A percentile compares a stretch with the other conserved stretches of the same genome.
Conservation (phyloP, 148 eudicot genomes). For the Camellia lanceoleosa region DNA sequence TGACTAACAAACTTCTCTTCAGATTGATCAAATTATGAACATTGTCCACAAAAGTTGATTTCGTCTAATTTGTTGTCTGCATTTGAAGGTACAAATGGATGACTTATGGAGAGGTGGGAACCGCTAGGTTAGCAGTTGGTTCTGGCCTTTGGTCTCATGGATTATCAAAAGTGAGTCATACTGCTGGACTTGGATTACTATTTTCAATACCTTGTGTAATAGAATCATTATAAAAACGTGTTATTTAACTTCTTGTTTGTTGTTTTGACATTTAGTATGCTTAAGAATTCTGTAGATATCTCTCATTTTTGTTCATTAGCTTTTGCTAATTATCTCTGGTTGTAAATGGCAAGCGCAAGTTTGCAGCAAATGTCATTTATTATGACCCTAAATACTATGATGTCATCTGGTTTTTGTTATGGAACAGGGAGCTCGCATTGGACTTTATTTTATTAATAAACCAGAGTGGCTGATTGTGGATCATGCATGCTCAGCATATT, state of each 20-base stretch:
- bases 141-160: slow-evolving; percentile 77
- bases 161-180: slow-evolving; percentile 49
- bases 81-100: slow-evolving; percentile 87
- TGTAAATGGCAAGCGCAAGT: not conserved
- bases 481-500: slow-evolving; percentile 95
- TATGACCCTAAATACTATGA: not conserved
- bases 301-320: not conserved
- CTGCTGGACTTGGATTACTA: not conserved
- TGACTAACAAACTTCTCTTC: slow-evolving; percentile 1
- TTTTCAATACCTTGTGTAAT: not conserved
- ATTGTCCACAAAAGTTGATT: not conserved
- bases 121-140: slow-evolving; percentile 80
- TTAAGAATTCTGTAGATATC: not conserved
- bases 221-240: not conserved
- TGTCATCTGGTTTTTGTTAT: slow-evolving; percentile 8
- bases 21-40: not conserved
- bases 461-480: slow-evolving; percentile 96
- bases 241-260: not conserved
- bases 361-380: not conserved
- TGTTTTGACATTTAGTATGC: not conserved
- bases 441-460: slow-evolving; percentile 85
- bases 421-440: slow-evolving; percentile 78
- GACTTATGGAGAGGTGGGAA: slow-evolving; percentile 86
- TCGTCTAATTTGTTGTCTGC: slow-evolving; percentile 3
- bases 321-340: not conserved